Evolutionary conservation across 1,284 basidiomycete genomes (phyloP), one percentile per base, ranked within the genome.

Genomic region (Apiotrichum siamense): DNA sequence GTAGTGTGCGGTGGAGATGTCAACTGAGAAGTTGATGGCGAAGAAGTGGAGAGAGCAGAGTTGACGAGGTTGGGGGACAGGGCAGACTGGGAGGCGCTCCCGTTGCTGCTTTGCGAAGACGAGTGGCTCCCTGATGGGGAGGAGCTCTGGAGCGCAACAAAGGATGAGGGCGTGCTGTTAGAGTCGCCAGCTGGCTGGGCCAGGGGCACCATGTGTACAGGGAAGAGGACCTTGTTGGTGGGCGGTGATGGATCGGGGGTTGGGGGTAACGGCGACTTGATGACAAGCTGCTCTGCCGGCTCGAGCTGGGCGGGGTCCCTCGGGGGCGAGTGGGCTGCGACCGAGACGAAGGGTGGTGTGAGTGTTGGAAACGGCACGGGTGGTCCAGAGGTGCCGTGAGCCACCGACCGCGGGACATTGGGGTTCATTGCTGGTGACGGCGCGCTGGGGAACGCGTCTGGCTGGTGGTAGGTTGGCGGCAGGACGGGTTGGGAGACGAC

Each of bases 221-320:
- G 57, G 38, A 59, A 61, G n/a, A 58, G 47, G 1, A 56, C 45
- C 26, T 61, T 64, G 39, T 46, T 52, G 41, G 55, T 52, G 6
- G 53, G 50, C 7, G 63, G 64, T 7, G 61, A 64, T 6, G 66
- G 62, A 21, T 66, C 65, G 3, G 65, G 63, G 4, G 63, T 66
- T 2, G 62, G 62, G 2, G 65, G 65, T 11, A 66, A 48, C 21
- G 44, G 38, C 3, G 53, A 38, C 44, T 54, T 44, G 62, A 61
- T 54, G 56, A 64, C 20, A 37, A 49, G 25, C 40, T n/a, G n/a
- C n/a, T 45, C 44, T 24, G 44, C 32, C 24, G 27, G 18, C 12
- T 37, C 39, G n/a, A 44, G 43, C 36, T 47, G 38, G 26, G 44
- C 9, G n/a, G 33, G 24, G 12, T 2, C 31, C 11, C 18, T 25